Evolutionary conservation across 179 eudicot genomes (phyloP), one percentile per base, ranked within the genome.

Genomic region (Spinacia oleracea): DNA sequence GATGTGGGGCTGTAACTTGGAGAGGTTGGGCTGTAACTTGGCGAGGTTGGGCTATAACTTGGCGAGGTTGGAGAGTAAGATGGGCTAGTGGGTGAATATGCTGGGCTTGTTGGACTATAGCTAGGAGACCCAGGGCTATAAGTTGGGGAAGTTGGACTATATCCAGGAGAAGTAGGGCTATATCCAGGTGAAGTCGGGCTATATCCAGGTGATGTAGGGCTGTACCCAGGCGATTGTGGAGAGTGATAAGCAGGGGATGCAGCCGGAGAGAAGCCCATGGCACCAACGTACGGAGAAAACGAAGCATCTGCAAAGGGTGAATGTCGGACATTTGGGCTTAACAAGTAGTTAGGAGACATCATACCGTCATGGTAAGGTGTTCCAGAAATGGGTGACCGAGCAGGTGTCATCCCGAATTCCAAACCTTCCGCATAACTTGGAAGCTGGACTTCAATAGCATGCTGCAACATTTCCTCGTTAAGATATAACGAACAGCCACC

Each of bases 401-500:
- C 92, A 77, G 98, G 99, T 2, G 97, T 94, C 92, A 87, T 91
- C 66, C 97, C 98, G 46, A 89, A 89, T 29, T 94, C 99, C 32
- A 92, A 73, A 38, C 95, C 95, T 60, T 97, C 97, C 88, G 87
- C 85, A 79, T 97, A 94, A 79, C 97, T 94, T 3, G 99, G 98
- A 18, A 96, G 90, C 62, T 89, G 91, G 74, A 94, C 85, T 77
- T 96, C 98, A 72, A 94, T 94, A 46, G 98, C 98, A 81, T 94
- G 91, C 74, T 87, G 91, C 79, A 96, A 78, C 97, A 96, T 96
- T 80, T 90, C 85, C 79, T 97, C 99, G 32, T 97, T 97, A 18
- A 97, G 88, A 63, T 83, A 89, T 65, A 97, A 81, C 35, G 86
- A 81, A 83, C 97, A 97, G 48, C 89, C 97, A 64, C 99, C 99